Evolutionary conservation across 139 green algal genomes (phyloP).

Genomic region (Tetradesmus obliquus): DNA sequence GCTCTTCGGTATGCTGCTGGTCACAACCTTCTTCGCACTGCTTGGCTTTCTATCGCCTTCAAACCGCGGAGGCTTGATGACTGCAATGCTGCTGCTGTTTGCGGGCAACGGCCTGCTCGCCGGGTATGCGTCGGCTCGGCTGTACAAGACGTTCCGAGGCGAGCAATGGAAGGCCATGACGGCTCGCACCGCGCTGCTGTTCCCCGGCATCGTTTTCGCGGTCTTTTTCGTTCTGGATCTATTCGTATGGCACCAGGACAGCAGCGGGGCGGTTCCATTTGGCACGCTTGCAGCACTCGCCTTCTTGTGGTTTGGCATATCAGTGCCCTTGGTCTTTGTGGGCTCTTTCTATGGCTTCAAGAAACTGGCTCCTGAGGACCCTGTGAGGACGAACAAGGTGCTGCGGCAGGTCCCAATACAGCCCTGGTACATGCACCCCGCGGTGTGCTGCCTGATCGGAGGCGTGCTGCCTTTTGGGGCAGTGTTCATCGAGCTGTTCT

Average conservation of each 20-base stretch:
- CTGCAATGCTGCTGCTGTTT: slow-evolving; percentile 93
- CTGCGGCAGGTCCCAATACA: slow-evolving; percentile 97
- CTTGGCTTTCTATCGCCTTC: slow-evolving; percentile 98
- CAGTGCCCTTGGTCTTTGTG: slow-evolving; percentile 95
- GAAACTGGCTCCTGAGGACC: slow-evolving; percentile 85
- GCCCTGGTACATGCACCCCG: slow-evolving; percentile 89
- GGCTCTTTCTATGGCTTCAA: slow-evolving; percentile 98
- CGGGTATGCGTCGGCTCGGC: slow-evolving; percentile 86
- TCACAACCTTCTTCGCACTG: slow-evolving; percentile 98
- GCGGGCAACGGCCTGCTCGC: slow-evolving; percentile 96
- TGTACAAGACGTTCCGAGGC: slow-evolving; percentile 91
- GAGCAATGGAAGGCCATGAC: slow-evolving; percentile 96
- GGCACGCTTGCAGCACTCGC: slow-evolving; percentile 95
- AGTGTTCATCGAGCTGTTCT: slow-evolving; percentile 98
- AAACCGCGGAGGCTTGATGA: slow-evolving; percentile 98
- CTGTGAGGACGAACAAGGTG: slow-evolving; percentile 99
- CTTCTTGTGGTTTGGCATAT: slow-evolving; percentile 99
- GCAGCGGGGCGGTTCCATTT: slow-evolving; percentile 94
- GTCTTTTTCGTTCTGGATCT: slow-evolving; percentile 97
- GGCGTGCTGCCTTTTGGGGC: slow-evolving; percentile 94
- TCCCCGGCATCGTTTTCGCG: slow-evolving; percentile 77
- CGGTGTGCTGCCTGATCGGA: slow-evolving; percentile 86
- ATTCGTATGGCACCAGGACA: slow-evolving; percentile 95
- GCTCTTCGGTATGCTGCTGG: slow-evolving; percentile 91
- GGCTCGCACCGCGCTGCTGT: slow-evolving; percentile 88